Conservation (phyloP, 441 rosid species). For the Metrosideros polymorpha region DNA sequence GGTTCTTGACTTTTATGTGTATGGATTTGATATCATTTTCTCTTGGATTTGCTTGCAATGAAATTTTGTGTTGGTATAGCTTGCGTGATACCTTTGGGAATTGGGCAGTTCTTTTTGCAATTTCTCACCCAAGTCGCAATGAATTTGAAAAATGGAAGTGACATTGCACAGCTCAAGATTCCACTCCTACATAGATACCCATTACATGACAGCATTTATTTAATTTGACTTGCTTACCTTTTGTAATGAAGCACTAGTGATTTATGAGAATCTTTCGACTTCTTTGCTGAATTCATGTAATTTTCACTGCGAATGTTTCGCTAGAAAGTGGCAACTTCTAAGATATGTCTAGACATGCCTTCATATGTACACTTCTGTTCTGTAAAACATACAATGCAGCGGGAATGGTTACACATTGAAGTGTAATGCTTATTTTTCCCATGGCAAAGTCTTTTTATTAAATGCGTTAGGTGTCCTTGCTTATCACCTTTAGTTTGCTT, state of each 20-base stretch:
- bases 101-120: background rate
- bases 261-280: background rate
- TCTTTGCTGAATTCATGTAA: background rate
- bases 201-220: background rate
- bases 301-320: background rate
- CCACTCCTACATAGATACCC: background rate
- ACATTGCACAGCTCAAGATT: background rate
- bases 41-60: background rate
- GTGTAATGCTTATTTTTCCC: background rate
- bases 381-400: background rate
- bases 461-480: background rate
- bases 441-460: background rate
- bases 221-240: background rate
- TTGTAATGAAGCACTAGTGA: background rate
- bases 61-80: background rate
- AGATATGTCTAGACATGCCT: background rate
- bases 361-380: background rate
- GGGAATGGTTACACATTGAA: background rate
- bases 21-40: background rate
- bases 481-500: background rate
- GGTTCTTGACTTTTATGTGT: background rate
- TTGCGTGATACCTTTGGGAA: background rate
- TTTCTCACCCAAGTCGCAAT: background rate
- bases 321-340: background rate
- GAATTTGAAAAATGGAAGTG: background rate